Evolutionary conservation across 2,329 filamentous ascomycete species (phyloP), one percentile per base, ranked within the genome.

Genomic region (Aspergillus novofumigatus): DNA sequence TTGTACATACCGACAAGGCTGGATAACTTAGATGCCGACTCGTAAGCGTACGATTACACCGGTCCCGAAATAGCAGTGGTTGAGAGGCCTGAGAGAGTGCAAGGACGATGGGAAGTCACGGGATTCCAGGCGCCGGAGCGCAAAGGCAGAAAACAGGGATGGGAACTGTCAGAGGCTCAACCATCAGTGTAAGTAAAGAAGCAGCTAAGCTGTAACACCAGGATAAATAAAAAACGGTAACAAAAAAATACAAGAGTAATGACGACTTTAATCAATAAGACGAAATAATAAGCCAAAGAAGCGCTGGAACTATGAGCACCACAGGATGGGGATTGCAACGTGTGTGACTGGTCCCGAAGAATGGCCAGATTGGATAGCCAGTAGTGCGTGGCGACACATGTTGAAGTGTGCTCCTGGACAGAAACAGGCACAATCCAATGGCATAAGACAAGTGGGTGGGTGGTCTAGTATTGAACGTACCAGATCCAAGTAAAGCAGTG

Each of bases 1-100:
- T 48, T 20, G 55, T 69, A 75, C 72, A 70, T 75, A 75, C 72
- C 71, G 72, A 75, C 71, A 70, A 75, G 71, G 71, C 65, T 74
- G 71, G 69, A 68, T 67, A 62, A 72, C 65, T 73, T 64, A 69
- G 65, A 68, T 71, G 67, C 69, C 70, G 70, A 72, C 66, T 72
- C 68, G 67, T 68, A 68, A 71, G 66, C 69, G 69, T 67, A 69
- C 64, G 47, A 66, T 67, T 69, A 68, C 67, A 69, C 70, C 69
- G 68, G 66, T 68, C 67, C 72, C 71, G 70, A 68, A 71, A 72
- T 71, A 68, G 67, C 62, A 68, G 70, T 67, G 63, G 69, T 70
- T 68, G 61, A 65, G 64, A 64, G 62, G 62, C 57, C 55, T 49
- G 56, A 54, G 62, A 65, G 63, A 59, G 57, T 61, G 63, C 54